These are phyloP conservation scores for Phaeolepiota aurea DNA, from an alignment of 768 basidiomycete species.

Conservation along the genomic window DNA sequence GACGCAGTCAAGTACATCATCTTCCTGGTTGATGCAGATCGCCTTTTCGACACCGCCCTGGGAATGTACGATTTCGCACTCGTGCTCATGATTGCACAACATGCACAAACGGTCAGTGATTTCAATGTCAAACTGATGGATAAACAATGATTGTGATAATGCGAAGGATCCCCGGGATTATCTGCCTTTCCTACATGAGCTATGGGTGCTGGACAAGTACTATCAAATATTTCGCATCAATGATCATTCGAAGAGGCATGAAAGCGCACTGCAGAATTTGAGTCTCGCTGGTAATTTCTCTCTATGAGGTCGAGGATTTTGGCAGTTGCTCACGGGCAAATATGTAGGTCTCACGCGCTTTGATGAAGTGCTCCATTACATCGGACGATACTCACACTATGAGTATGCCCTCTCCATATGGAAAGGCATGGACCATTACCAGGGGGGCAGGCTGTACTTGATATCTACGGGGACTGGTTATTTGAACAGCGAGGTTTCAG, in stretches of 20 bases:
- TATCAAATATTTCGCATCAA: constrained; percentile 91
- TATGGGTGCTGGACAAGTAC: constrained; percentile 68
- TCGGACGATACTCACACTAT: constrained; percentile 73
- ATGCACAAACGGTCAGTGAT: constrained; percentile 79
- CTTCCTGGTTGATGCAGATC: constrained; percentile 90
- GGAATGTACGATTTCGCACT: constrained; percentile 99
- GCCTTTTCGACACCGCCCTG: constrained; percentile 87
- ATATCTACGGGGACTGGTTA: constrained; percentile 79
- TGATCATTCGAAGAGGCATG: constrained; percentile 75
- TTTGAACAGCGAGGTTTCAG: constrained; percentile 78
- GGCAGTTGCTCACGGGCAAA: background rate
- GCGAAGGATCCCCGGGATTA: constrained; percentile 93
- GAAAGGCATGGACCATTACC: constrained; percentile 53
- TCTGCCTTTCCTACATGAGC: constrained; percentile 89
- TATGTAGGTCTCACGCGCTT: constrained; percentile 58
- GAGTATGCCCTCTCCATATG: constrained; percentile 69
- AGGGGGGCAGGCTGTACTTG: constrained; percentile 62
- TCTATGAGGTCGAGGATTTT: background rate
- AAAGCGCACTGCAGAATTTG: constrained; percentile 69
- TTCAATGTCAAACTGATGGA: too few relatives aligned
- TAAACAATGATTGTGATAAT: too few relatives aligned
- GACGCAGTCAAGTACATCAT: constrained; percentile 98
- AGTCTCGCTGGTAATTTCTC: constrained; percentile 52
- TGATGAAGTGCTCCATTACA: constrained; percentile 71
- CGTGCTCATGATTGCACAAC: constrained; percentile 92